phyloP scores from a whole-genome alignment of 2,329 filamentous ascomycete species.

The Pseudogymnoascus sp. region DNA sequence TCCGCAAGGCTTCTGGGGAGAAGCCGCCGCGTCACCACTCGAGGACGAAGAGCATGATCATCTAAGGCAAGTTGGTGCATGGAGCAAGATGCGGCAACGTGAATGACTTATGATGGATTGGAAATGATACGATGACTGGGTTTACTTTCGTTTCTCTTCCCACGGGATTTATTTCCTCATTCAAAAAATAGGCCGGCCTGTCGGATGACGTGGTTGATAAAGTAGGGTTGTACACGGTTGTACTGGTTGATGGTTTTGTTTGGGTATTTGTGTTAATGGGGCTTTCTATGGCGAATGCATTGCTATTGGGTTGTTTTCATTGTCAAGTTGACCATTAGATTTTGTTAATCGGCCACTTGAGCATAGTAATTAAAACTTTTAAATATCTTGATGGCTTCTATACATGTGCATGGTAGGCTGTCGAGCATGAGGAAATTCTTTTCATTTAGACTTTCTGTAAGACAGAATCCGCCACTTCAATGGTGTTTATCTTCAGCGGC shows the following conservation, averaged over 20 bases:
- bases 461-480: slow-evolving; percentile 29
- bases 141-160: slow-evolving; percentile 7
- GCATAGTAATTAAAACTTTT: neutral
- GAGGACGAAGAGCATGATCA: slow-evolving; percentile 26
- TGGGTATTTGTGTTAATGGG: neutral
- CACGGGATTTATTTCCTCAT: slow-evolving; percentile 5
- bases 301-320: neutral
- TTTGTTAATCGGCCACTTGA: neutral
- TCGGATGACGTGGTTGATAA: slow-evolving; percentile 5
- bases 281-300: neutral
- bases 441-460: slow-evolving; percentile 11
- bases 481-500: slow-evolving; percentile 40
- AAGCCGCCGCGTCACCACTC: slow-evolving; percentile 20
- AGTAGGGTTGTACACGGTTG: slow-evolving; percentile 1
- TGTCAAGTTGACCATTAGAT: neutral
- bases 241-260: slow-evolving; percentile 6
- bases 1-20: slow-evolving; percentile 4
- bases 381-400: neutral
- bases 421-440: neutral
- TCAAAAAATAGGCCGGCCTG: slow-evolving; percentile 5
- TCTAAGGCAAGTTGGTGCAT: slow-evolving; percentile 13
- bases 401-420: neutral
- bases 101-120: slow-evolving; percentile 5
- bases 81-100: neutral
- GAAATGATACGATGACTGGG: slow-evolving; percentile 8